Conservation (phyloP, 106 monocot genomes). For the Phalaenopsis aphrodite region DNA sequence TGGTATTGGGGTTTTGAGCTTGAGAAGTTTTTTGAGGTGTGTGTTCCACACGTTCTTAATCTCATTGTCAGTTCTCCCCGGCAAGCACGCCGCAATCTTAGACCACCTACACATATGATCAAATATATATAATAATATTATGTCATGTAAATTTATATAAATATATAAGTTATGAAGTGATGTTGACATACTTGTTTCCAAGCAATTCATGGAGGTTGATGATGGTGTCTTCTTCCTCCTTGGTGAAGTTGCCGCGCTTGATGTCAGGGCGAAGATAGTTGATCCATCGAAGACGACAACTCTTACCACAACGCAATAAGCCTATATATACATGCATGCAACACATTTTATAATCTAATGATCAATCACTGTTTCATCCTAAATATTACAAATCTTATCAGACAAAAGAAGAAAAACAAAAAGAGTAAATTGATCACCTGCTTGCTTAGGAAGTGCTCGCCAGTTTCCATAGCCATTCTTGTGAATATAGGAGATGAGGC, state of each 20-base stretch:
- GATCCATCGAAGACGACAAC: slow-evolving; percentile 79
- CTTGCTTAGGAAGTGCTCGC: slow-evolving; percentile 62
- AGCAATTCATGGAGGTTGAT: slow-evolving; percentile 55
- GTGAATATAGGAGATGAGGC: slow-evolving; percentile 55
- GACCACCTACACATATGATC: slow-evolving; percentile 47
- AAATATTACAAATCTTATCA: background rate
- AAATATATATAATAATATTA: background rate
- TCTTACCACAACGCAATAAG: slow-evolving; percentile 83
- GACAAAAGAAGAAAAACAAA: background rate
- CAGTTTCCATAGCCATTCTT: slow-evolving; percentile 65
- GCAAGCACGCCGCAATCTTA: slow-evolving; percentile 53
- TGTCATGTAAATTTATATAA: background rate
- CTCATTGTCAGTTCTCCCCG: slow-evolving; percentile 83
- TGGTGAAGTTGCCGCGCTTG: slow-evolving; percentile 63
- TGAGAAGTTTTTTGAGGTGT: slow-evolving; percentile 60
- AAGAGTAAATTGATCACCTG: slow-evolving; percentile 23
- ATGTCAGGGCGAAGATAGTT: slow-evolving; percentile 81
- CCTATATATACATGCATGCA: slow-evolving; percentile 15
- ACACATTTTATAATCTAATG: background rate
- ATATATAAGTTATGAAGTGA: too few relatives aligned
- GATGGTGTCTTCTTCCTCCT: slow-evolving; percentile 68
- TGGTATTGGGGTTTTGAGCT: background rate
- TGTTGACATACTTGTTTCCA: slow-evolving; percentile 55
- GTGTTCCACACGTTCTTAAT: slow-evolving; percentile 94
- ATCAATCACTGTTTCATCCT: background rate